A percentile compares a stretch with the other conserved stretches of the same genome.
phyloP scores from a whole-genome alignment of 768 basidiomycete species.

The Plicaturopsis crispa region DNA sequence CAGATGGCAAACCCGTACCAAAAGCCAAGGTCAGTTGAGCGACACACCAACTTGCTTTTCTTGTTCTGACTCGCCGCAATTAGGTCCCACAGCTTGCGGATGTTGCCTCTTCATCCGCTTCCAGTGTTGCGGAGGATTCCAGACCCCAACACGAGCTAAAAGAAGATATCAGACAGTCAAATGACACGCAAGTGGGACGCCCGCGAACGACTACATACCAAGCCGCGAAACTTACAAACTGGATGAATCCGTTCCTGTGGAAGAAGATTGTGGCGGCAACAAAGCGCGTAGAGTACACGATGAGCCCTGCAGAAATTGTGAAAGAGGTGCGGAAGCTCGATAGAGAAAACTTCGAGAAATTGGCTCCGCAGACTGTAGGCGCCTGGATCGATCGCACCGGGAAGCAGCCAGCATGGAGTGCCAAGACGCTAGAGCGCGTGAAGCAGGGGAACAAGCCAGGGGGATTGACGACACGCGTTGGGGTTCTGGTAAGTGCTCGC shows the following conservation, averaged over 20 bases:
- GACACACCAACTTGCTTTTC: too few species aligned
- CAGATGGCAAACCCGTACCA: too few species aligned
- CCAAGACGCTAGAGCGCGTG: background rate
- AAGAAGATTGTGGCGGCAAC: conserved; percentile 2
- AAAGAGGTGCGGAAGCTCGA: conserved; percentile 3
- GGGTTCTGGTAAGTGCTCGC: conserved; percentile 12
- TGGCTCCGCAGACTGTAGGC: background rate
- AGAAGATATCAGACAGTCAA: too few species aligned
- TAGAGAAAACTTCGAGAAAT: conserved; percentile 5
- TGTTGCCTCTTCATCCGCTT: too few species aligned
- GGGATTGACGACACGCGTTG: conserved; percentile 13
- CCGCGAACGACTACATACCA: too few species aligned
- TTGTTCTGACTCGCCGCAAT: too few species aligned
- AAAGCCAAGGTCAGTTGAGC: too few species aligned
- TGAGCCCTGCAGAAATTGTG: conserved; percentile 1
- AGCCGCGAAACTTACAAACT: too few species aligned
- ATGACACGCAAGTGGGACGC: too few species aligned
- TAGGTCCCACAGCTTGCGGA: too few species aligned
- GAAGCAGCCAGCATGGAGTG: background rate
- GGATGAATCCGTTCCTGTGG: conserved; percentile 7
- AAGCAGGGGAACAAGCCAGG: conserved; percentile 1
- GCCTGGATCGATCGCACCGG: conserved; percentile 7
- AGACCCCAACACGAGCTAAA: too few species aligned
- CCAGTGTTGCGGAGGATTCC: too few species aligned
- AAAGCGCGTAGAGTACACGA: background rate